Evolutionary conservation across 441 rosid genomes (phyloP).

Genomic region (Erodium texanum): DNA sequence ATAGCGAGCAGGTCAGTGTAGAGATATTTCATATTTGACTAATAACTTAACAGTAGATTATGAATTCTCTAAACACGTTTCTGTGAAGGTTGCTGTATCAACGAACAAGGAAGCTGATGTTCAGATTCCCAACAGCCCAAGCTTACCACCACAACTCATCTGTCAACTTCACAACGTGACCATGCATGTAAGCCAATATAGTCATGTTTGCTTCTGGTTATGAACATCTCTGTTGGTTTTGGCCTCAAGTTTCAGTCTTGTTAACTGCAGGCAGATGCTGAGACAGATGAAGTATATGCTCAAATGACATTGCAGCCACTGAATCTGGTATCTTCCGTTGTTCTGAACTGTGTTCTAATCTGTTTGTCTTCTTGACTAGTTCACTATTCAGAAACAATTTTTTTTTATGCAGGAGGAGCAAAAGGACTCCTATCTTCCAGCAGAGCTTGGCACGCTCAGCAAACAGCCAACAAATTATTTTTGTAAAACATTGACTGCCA

Average conservation of each 20-base stretch:
- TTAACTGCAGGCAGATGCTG: slow-evolving; percentile 79
- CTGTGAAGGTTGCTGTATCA: slow-evolving; percentile 79
- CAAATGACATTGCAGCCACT: slow-evolving; percentile 87
- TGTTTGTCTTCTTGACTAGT: slow-evolving; percentile 4
- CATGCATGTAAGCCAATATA: slow-evolving; percentile 68
- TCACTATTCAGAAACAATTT: background rate
- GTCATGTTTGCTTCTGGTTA: slow-evolving; percentile 11
- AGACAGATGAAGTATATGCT: slow-evolving; percentile 97
- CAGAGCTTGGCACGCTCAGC: slow-evolving; percentile 72
- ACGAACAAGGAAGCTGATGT: slow-evolving; percentile 91
- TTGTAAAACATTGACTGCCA: slow-evolving; percentile 93
- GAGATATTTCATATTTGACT: background rate
- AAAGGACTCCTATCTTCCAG: slow-evolving; percentile 75
- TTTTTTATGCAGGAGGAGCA: slow-evolving; percentile 70
- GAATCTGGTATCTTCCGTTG: slow-evolving; percentile 42
- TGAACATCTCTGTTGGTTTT: slow-evolving; percentile 11
- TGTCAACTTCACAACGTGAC: slow-evolving; percentile 97
- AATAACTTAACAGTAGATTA: too few relatives aligned
- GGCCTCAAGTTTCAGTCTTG: slow-evolving; percentile 15
- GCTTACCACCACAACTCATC: slow-evolving; percentile 85
- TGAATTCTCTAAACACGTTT: background rate
- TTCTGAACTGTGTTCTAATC: slow-evolving; percentile 7
- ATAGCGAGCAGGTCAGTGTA: slow-evolving; percentile 83
- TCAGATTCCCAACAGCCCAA: slow-evolving; percentile 85
- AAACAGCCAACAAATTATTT: slow-evolving; percentile 96